phyloP scores from a whole-genome alignment of 2,329 filamentous ascomycete genomes.

The Fusarium tuaranense region DNA sequence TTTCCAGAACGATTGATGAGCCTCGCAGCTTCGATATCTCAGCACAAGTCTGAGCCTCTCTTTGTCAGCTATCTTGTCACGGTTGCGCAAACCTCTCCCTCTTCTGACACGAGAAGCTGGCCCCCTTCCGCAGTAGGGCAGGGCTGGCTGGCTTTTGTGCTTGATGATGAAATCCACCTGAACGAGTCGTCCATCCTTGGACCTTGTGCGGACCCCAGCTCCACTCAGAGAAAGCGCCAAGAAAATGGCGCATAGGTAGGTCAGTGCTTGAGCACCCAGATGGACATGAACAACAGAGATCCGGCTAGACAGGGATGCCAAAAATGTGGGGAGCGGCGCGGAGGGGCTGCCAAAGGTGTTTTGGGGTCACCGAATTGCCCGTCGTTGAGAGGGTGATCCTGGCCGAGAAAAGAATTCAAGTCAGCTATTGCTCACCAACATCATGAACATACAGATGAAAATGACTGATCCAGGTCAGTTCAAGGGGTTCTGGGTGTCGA shows the following conservation, averaged over 20 bases:
- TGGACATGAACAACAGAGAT: slow-evolving; percentile 28
- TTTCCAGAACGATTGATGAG: neutral
- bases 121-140: neutral
- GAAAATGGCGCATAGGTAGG: slow-evolving; percentile 37
- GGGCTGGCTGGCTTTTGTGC: slow-evolving; percentile 3
- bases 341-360: neutral
- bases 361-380: slow-evolving; percentile 5
- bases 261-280: slow-evolving; percentile 11
- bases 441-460: neutral
- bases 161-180: slow-evolving; percentile 16
- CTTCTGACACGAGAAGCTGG: neutral
- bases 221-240: slow-evolving; percentile 35
- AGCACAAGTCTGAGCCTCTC: neutral
- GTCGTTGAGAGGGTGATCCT: neutral
- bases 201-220: slow-evolving; percentile 27
- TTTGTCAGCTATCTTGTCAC: neutral
- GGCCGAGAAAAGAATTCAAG: neutral
- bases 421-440: neutral
- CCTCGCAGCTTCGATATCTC: neutral
- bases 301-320: slow-evolving; percentile 37
- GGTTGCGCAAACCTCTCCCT: neutral
- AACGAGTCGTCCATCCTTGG: slow-evolving; percentile 17
- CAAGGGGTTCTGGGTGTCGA: neutral
- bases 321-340: slow-evolving; percentile 32
- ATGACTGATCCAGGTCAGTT: neutral